Evolutionary conservation across 768 basidiomycete species (phyloP).

Genomic region (Tephrocybe sp.): DNA sequence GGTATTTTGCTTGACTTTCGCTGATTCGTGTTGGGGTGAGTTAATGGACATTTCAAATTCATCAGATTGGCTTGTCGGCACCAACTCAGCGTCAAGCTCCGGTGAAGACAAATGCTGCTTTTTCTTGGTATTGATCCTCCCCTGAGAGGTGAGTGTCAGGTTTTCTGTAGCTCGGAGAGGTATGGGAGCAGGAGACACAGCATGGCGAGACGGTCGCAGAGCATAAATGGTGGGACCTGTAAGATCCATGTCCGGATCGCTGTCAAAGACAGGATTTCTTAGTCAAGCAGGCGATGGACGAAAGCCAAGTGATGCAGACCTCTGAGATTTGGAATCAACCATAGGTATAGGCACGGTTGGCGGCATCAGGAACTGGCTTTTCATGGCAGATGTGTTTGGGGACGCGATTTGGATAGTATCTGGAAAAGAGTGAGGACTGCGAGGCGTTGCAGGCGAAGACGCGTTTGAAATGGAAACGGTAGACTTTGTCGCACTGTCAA

Average conservation of each 20-base stretch:
- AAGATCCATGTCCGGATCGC: slow-evolving; percentile 30
- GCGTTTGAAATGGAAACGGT: slow-evolving; percentile 17
- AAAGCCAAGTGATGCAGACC: slow-evolving; percentile 6
- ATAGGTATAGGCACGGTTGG: slow-evolving; percentile 3
- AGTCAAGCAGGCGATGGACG: slow-evolving; percentile 17
- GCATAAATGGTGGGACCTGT: slow-evolving; percentile 27
- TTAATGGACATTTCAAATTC: slow-evolving; percentile 50
- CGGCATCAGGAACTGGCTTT: slow-evolving; percentile 6
- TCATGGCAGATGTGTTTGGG: slow-evolving; percentile 11
- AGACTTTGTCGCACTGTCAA: slow-evolving; percentile 11
- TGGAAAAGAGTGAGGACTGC: slow-evolving; percentile 3
- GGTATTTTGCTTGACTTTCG: slow-evolving; percentile 33
- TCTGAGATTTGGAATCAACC: slow-evolving; percentile 1
- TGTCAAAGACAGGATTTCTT: slow-evolving; percentile 34
- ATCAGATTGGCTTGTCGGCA: slow-evolving; percentile 68
- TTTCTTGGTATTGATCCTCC: slow-evolving; percentile 25
- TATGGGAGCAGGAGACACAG: slow-evolving; percentile 3
- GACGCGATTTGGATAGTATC: slow-evolving; percentile 21
- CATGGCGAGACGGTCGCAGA: slow-evolving; percentile 22
- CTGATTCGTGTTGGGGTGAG: slow-evolving; percentile 21
- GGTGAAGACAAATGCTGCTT: slow-evolving; percentile 35
- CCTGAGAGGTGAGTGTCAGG: slow-evolving; percentile 14
- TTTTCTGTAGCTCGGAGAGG: slow-evolving; percentile 24
- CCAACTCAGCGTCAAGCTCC: slow-evolving; percentile 26
- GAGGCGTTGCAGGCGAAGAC: slow-evolving; percentile 12